A percentile compares a stretch with the other conserved stretches of the same genome.
phyloP scores from a whole-genome alignment of 139 green algal species.

The Chlamydomonas applanata region DNA sequence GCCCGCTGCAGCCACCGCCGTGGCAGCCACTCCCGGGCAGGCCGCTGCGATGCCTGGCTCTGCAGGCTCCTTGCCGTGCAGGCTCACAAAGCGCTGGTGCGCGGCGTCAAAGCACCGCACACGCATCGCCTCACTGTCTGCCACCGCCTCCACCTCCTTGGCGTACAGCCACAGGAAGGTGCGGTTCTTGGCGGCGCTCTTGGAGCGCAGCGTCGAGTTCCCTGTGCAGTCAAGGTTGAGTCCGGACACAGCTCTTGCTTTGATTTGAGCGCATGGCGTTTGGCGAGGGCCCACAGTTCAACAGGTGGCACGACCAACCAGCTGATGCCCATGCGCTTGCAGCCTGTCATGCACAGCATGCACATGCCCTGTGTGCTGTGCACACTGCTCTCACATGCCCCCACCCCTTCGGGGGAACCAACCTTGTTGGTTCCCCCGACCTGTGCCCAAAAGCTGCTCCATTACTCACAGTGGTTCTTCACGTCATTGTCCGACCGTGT shows the following conservation, averaged over 20 bases:
- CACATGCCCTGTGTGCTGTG: background rate
- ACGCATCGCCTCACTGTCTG: background rate
- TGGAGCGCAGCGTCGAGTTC: conserved; percentile 7
- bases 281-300: no score
- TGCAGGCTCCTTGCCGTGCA: no score
- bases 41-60: no score
- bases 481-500: conserved; percentile 1
- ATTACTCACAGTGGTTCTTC: conserved; percentile 7
- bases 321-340: no score
- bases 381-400: background rate
- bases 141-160: conserved; percentile 11
- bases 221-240: background rate
- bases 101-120: conserved; percentile 4
- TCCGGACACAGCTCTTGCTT: background rate
- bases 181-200: background rate
- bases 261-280: background rate
- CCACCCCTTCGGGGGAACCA: no score
- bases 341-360: no score
- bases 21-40: no score
- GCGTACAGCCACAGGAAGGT: conserved; percentile 11
- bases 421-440: no score
- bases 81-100: background rate
- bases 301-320: no score
- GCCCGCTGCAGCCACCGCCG: no score
- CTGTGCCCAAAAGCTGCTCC: background rate